phyloP scores from a whole-genome alignment of 1,284 basidiomycete species.

The Austroboletus niveus region DNA sequence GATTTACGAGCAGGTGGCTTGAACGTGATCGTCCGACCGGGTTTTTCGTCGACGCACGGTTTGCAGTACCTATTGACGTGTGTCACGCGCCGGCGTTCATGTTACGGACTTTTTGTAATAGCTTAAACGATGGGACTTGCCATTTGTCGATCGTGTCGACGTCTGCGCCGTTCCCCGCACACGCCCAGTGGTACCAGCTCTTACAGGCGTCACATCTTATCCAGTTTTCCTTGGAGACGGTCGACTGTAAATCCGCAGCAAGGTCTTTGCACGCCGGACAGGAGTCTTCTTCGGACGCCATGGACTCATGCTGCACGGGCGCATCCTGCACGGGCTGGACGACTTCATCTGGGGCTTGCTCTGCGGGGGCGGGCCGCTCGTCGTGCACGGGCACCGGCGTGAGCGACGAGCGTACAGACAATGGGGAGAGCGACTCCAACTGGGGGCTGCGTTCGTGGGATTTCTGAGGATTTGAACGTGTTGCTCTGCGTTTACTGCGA shows the following conservation, averaged over 20 bases:
- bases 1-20: constrained; percentile 79
- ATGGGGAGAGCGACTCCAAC: constrained; percentile 28
- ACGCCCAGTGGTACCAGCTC: constrained; percentile 80
- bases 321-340: constrained; percentile 15
- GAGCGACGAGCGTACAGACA: constrained; percentile 31
- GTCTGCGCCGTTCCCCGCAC: constrained; percentile 65
- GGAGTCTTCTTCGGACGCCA: constrained; percentile 32
- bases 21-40: constrained; percentile 63
- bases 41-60: constrained; percentile 56
- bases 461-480: constrained; percentile 30
- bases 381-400: constrained; percentile 31
- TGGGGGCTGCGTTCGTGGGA: constrained; percentile 27
- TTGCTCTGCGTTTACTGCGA: constrained; percentile 33
- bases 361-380: constrained; percentile 18
- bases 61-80: constrained; percentile 62
- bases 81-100: constrained; percentile 8
- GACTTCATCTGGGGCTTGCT: constrained; percentile 22
- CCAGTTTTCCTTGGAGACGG: constrained; percentile 61
- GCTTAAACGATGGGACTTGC: constrained; percentile 34
- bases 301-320: constrained; percentile 13
- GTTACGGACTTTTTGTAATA: constrained; percentile 8
- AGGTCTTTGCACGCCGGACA: constrained; percentile 45
- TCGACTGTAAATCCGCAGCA: constrained; percentile 24
- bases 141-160: constrained; percentile 62
- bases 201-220: constrained; percentile 76